phyloP scores from a whole-genome alignment of 164 flowering plant genomes.

The Aristolochia californica region DNA sequence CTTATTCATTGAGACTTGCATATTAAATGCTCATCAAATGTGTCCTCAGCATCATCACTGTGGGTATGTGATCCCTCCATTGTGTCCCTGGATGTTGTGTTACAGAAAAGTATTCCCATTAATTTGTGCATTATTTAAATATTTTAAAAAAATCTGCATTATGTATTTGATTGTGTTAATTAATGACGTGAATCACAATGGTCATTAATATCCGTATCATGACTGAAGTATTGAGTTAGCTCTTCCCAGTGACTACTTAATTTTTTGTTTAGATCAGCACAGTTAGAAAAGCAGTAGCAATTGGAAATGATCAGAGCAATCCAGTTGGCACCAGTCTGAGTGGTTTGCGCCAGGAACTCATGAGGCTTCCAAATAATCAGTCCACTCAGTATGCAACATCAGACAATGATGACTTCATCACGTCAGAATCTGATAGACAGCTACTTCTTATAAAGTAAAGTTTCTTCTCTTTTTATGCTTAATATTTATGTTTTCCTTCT shows the following conservation, averaged over 20 bases:
- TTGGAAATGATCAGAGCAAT: constrained; percentile 34
- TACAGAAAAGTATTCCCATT: no score
- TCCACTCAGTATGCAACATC: constrained; percentile 30
- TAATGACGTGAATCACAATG: no score
- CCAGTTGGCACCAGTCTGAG: constrained; percentile 21
- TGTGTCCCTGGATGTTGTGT: no score
- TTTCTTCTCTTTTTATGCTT: background rate
- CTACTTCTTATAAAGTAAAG: constrained; percentile 68
- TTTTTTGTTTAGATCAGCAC: constrained; percentile 37
- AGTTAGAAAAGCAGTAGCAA: constrained; percentile 47
- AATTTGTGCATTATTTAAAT: no score
- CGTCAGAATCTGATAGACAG: constrained; percentile 84
- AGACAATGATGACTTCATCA: constrained; percentile 61
- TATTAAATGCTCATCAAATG: no score
- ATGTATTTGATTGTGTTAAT: no score
- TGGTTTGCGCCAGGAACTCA: constrained; percentile 60
- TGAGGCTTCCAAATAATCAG: constrained; percentile 51
- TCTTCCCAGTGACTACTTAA: background rate
- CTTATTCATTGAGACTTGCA: no score
- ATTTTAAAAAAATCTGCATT: no score
- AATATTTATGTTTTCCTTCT: no score
- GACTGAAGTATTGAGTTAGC: no score
- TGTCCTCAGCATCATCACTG: background rate
- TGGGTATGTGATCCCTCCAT: background rate
- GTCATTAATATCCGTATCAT: no score